Evolutionary conservation across 257 asterid species (phyloP), one percentile per base, ranked within the genome.

Genomic region (Petrea volubilis): DNA sequence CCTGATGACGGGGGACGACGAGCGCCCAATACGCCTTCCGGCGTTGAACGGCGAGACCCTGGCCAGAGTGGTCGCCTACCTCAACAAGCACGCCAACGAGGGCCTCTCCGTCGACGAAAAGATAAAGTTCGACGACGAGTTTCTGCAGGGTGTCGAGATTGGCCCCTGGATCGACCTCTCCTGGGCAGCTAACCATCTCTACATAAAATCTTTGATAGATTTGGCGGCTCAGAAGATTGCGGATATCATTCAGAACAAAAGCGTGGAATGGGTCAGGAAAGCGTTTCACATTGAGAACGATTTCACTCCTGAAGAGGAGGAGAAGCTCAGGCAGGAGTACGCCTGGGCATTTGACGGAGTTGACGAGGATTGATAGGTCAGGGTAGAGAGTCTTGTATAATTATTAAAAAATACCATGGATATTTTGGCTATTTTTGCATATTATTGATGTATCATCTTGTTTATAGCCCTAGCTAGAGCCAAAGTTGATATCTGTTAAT

Each of bases 231-330:
- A 31, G 47, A 1, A 56, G 24, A 62, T 80, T 2, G 75, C 75
- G 0, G 71, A 68, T n/a, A 33, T 0, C 2, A 68, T 74, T 10
- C 9, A n/a, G 58, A 1, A 49, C 11, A 73, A 72, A 17, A n/a
- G 63, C 46, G 38, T 13, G 21, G 14, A 7, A 1, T 40, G 40
- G 27, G 24, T 69, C 5, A 46, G 78, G 36, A 20, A 15, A 25
- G 3, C 1, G 0, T 80, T 72, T 15, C 28, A 51, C 5, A 20
- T 75, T 0, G 70, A 13, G 0, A 73, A 1, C 27, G 85, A 76
- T 33, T 68, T 9, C 9, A 41, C 79, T 1, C 18, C 64, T 0
- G 77, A 59, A 21, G 79, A 80, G 51, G 77, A 68, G 67, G 60
- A 11, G 29, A 0, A 6, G 24, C 0, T 69, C 1, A 46, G 51